phyloP scores from a whole-genome alignment of 805 yeast species.

The Saccharomycopsis olivae region DNA sequence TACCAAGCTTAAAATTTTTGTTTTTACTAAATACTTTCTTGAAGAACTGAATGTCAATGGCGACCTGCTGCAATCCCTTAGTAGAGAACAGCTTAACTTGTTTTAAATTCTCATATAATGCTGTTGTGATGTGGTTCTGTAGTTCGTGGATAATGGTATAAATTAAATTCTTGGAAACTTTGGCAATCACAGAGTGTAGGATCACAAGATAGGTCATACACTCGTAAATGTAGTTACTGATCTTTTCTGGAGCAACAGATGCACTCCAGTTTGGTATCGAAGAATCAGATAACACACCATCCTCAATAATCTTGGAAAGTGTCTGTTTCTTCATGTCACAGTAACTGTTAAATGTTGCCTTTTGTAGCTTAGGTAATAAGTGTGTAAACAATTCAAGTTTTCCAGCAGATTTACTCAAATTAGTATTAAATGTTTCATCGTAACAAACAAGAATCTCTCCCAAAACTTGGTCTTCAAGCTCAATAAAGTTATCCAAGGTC shows the following conservation, averaged over 20 bases:
- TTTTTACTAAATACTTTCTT: conserved; percentile 21
- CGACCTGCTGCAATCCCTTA: conserved; percentile 31
- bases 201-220: conserved; percentile 37
- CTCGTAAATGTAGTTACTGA: conserved; percentile 39
- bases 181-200: conserved; percentile 40
- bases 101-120: conserved; percentile 30
- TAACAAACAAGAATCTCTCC: conserved; percentile 40
- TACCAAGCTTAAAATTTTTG: conserved; percentile 13
- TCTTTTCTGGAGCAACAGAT: conserved; percentile 28
- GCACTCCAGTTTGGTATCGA: conserved; percentile 33
- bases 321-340: conserved; percentile 36
- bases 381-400: conserved; percentile 34
- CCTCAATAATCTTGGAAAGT: conserved; percentile 30
- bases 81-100: conserved; percentile 31
- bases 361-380: conserved; percentile 34
- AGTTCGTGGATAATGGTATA: conserved; percentile 35
- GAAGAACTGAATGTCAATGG: conserved; percentile 45
- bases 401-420: conserved; percentile 25
- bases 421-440: conserved; percentile 39
- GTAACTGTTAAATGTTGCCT: conserved; percentile 43
- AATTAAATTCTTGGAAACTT: conserved; percentile 37
- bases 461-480: conserved; percentile 32
- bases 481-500: conserved; percentile 24
- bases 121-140: conserved; percentile 29
- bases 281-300: conserved; percentile 25